Base-by-base conservation (phyloP, 1,284 basidiomycete species). In the Cryptococcus sp. region DNA sequence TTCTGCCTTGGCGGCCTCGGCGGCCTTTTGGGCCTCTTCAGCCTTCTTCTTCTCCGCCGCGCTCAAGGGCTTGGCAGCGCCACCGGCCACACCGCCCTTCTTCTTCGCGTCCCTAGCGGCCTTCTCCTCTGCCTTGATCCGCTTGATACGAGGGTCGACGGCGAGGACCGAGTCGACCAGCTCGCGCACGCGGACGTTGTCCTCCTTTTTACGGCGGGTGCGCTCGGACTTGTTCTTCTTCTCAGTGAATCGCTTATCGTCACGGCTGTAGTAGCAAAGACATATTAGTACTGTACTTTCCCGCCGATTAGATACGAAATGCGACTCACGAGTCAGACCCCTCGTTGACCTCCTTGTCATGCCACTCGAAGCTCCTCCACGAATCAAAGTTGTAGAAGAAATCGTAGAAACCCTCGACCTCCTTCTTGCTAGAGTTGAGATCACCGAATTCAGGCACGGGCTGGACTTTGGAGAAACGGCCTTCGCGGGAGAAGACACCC, bases 321-420 rank as follows among this genome's bases (percentile, higher is more conserved):
- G n/a, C 6, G 3, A 81, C 87, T 65, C 54, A 90, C 89, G 85
- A 92, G 78, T 99, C 95, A 64, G 89, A 91, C 27, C 95, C 95
- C 80, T 99, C 95, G 80, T 97, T 97, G 66, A 93, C 88, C 79
- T 99, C 95, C 84, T 99, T 99, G 82, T 99, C 95, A 70, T 91
- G 83, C 84, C 94, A 98, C 81, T 99, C 95, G 77, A 99, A 99
- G 78, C 88, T 91, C 67, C 96, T 84, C 96, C 96, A 99, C 72
- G 89, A 91, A 80, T 98, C 94, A 80, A 99, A 97, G 85, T 96
- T 96, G 84, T 98, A 98, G 91, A 92, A 99, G 80, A 95, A 97
- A 81, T 97, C 90, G 83, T 98, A 99, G 83, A 99, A 98, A 19
- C 82, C 84, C 79, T 97, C 91, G 62, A 98, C 94, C 60, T 87